A percentile compares a stretch with the other conserved stretches of the same genome.
Evolutionary conservation across 352 stramenopile species (phyloP).

Genomic region (Globisporangium irregulare): DNA sequence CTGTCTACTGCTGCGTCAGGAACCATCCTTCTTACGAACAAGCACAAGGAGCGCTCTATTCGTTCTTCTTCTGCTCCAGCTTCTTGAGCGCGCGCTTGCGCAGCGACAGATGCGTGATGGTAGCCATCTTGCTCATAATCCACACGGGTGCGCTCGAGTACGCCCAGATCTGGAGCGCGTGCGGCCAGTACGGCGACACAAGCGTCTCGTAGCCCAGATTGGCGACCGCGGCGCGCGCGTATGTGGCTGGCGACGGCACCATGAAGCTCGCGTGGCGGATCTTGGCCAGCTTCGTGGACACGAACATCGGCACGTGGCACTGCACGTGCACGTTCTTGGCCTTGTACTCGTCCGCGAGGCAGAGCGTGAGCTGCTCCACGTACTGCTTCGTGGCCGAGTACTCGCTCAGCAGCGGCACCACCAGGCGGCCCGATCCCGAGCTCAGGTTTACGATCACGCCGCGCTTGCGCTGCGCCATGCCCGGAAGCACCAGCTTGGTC

Average conservation of each 20-base stretch:
- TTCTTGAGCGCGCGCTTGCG: conserved; percentile 88
- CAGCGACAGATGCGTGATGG: conserved; percentile 76
- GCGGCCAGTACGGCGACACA: conserved; percentile 94
- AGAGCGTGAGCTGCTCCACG: conserved; percentile 96
- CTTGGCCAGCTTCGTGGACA: conserved; percentile 99
- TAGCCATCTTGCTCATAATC: conserved; percentile 75
- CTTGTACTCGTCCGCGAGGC: conserved; percentile 94
- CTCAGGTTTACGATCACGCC: conserved; percentile 98
- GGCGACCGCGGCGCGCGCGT: conserved; percentile 89
- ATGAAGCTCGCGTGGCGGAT: conserved; percentile 94
- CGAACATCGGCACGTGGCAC: conserved; percentile 98
- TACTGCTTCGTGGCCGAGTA: conserved; percentile 98
- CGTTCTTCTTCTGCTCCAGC: conserved; percentile 79
- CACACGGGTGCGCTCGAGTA: conserved; percentile 88
- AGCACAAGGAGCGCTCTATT: conserved; percentile 32
- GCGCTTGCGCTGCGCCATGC: conserved; percentile 94
- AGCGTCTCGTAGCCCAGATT: conserved; percentile 93
- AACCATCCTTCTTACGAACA: not conserved
- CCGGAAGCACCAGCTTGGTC: conserved; percentile 86
- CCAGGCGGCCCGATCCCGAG: conserved; percentile 93
- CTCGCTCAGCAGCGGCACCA: conserved; percentile 94
- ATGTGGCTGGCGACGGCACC: conserved; percentile 90
- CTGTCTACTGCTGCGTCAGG: not conserved
- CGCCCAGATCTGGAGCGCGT: conserved; percentile 95
- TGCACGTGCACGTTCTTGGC: conserved; percentile 93